Evolutionary conservation across 2,329 filamentous ascomycete species (phyloP).

Genomic region (Ilyonectria sp.): DNA sequence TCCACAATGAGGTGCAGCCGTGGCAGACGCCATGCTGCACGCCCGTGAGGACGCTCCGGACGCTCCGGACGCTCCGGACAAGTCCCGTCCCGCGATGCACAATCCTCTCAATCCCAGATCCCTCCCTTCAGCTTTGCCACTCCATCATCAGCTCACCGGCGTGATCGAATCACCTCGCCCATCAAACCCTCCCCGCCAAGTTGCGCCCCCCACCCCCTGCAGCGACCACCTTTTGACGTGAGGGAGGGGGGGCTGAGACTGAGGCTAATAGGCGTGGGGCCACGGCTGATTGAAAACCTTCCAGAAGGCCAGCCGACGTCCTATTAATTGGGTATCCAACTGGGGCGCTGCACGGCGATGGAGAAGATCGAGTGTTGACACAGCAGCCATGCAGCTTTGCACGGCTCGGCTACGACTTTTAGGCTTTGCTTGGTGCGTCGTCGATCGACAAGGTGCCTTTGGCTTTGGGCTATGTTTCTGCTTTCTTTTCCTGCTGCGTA

Average conservation of each 20-base stretch:
- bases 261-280: not conserved
- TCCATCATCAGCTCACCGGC: not conserved
- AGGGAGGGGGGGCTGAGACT: not conserved
- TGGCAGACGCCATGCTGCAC: not conserved
- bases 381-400: conserved; percentile 9
- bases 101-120: not conserved
- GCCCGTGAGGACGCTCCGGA: not conserved
- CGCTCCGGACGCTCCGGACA: not conserved
- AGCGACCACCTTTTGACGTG: not conserved
- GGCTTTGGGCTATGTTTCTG: not conserved
- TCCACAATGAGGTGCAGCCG: not conserved
- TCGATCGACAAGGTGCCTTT: not conserved
- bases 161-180: not conserved
- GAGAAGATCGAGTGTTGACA: conserved; percentile 18
- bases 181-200: not conserved
- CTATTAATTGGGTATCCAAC: not conserved
- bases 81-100: not conserved
- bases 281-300: conserved; percentile 4
- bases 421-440: not conserved
- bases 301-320: conserved; percentile 11
- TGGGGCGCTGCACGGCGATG: not conserved
- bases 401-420: not conserved
- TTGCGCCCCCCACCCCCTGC: not conserved
- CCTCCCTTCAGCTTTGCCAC: not conserved
- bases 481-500: not conserved